Conservation (phyloP, 805 yeast species). For the Teunomyces gatunensis region DNA sequence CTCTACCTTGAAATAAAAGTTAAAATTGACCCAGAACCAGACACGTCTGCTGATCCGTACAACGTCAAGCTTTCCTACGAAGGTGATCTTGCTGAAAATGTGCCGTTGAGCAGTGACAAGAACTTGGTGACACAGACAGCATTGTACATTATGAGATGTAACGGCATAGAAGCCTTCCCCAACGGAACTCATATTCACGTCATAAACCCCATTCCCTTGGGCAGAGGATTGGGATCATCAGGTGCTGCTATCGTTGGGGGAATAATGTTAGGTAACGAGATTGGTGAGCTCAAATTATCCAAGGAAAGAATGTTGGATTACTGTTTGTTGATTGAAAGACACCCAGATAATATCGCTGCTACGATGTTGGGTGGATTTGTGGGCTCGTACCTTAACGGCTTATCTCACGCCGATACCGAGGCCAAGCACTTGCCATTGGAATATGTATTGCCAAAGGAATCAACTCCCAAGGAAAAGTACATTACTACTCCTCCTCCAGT, state of each 20-base stretch:
- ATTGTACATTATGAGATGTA: slow-evolving; percentile 83
- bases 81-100: slow-evolving; percentile 77
- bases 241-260: slow-evolving; percentile 99
- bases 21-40: slow-evolving; percentile 49
- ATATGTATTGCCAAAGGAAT: slow-evolving; percentile 73
- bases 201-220: slow-evolving; percentile 89
- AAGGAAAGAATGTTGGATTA: slow-evolving; percentile 88
- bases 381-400: slow-evolving; percentile 86
- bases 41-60: slow-evolving; percentile 57
- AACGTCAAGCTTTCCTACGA: slow-evolving; percentile 70
- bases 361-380: slow-evolving; percentile 99
- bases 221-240: slow-evolving; percentile 95
- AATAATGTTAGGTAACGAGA: slow-evolving; percentile 81
- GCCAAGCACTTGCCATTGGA: slow-evolving; percentile 82
- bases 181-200: slow-evolving; percentile 78
- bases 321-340: slow-evolving; percentile 96
- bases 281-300: slow-evolving; percentile 69
- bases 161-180: slow-evolving; percentile 75
- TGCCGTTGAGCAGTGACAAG: slow-evolving; percentile 73
- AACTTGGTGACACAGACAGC: slow-evolving; percentile 93
- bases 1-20: slow-evolving; percentile 72
- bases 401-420: slow-evolving; percentile 66
- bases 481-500: slow-evolving; percentile 59
- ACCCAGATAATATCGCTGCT: slow-evolving; percentile 97
- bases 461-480: slow-evolving; percentile 56